These are phyloP conservation scores for Leishmania braziliensis DNA, from an alignment of 208 protist genomes.

Conservation along the genomic window DNA sequence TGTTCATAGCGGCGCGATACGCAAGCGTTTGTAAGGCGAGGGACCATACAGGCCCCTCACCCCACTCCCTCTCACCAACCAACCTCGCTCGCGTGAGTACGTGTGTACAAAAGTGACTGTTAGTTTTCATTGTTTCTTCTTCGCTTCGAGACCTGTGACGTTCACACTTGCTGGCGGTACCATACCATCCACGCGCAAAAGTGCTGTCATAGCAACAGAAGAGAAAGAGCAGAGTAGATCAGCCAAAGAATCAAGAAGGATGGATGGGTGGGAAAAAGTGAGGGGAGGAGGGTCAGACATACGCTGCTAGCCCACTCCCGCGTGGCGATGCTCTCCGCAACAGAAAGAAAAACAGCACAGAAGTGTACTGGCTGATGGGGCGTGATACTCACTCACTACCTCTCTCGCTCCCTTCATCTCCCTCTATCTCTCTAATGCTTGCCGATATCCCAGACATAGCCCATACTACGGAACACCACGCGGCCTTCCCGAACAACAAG, in stretches of 20 bases:
- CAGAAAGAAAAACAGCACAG: constrained; percentile 5
- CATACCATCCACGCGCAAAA: not conserved
- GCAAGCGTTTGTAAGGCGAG: not conserved
- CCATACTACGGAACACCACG: constrained; percentile 76
- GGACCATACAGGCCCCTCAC: not conserved
- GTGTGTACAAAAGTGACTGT: not conserved
- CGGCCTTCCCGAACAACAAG: constrained; percentile 74
- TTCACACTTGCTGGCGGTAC: not conserved
- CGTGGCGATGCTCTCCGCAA: not conserved
- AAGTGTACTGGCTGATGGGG: not conserved
- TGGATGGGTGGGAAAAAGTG: not conserved
- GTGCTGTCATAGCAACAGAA: not conserved
- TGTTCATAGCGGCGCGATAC: not conserved
- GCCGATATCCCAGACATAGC: constrained; percentile 66
- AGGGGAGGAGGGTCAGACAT: not conserved
- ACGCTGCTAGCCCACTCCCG: not conserved
- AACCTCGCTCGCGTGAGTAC: not conserved
- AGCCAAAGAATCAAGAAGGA: not conserved
- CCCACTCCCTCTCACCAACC: not conserved
- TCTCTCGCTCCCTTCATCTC: not conserved
- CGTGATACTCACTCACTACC: not conserved
- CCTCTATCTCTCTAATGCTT: constrained; percentile 33
- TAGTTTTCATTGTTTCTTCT: not conserved
- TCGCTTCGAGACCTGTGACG: not conserved
- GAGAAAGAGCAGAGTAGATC: constrained; percentile 3